Percentiles rank a stretch among this genome's conserved stretches.
These are phyloP conservation scores for Phascolomyces articulosus DNA, from an alignment of 371 early-diverging fungal genomes.

Conservation along the genomic window DNA sequence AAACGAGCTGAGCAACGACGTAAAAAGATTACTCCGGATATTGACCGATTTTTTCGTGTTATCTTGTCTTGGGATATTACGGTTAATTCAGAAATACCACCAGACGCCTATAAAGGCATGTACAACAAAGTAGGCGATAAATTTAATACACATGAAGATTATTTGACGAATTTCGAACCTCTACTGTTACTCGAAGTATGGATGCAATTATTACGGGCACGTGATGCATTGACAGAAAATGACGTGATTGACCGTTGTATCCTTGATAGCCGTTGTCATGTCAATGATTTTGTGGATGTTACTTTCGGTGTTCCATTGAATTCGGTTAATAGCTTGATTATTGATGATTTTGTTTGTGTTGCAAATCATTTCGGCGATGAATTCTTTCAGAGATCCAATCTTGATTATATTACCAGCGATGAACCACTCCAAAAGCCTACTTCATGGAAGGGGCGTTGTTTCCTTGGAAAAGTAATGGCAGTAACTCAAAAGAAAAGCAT, in stretches of 20 bases:
- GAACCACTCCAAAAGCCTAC: conserved; percentile 1
- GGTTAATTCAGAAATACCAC: conserved; percentile 48
- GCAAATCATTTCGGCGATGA: conserved; percentile 50
- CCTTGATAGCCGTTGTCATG: conserved; percentile 58
- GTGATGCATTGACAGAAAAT: conserved; percentile 63
- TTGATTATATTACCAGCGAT: neutral
- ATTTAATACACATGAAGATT: conserved; percentile 66
- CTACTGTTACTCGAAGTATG: conserved; percentile 85
- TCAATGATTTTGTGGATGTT: conserved; percentile 80
- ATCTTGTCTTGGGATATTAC: conserved; percentile 62
- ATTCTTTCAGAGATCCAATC: conserved; percentile 32
- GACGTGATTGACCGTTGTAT: conserved; percentile 49
- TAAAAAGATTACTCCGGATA: conserved; percentile 49
- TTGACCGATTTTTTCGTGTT: conserved; percentile 49
- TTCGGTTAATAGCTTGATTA: conserved; percentile 30
- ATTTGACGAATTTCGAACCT: conserved; percentile 77
- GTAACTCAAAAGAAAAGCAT: conserved; percentile 46
- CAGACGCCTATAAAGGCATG: conserved; percentile 20
- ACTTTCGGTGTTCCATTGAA: conserved; percentile 46
- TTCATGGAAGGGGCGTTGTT: conserved; percentile 40
- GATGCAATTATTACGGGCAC: conserved; percentile 76
- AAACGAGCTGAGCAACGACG: conserved; percentile 30
- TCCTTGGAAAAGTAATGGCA: conserved; percentile 65
- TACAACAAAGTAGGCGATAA: conserved; percentile 55
- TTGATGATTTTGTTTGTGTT: conserved; percentile 54